A percentile compares a stretch with the other conserved stretches of the same genome.
These are phyloP conservation scores for Umbelopsis ramanniana DNA, from an alignment of 192 early-diverging fungal species.

Conservation along the genomic window DNA sequence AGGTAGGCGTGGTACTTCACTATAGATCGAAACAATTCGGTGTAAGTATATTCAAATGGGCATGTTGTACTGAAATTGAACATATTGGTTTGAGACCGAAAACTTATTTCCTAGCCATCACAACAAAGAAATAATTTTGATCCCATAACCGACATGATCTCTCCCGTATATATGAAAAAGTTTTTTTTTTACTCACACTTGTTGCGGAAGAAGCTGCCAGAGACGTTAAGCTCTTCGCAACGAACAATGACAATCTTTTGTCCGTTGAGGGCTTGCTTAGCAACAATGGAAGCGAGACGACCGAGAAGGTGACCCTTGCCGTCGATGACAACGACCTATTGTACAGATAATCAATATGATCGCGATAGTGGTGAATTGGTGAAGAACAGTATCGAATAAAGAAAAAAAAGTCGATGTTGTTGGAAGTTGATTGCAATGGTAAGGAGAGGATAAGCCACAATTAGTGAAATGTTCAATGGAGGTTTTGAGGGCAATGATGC, in stretches of 20 bases:
- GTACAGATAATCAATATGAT: not conserved
- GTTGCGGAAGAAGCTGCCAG: constrained; percentile 99
- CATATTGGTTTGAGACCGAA: no score
- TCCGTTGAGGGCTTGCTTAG: constrained; percentile 98
- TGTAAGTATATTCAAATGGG: not conserved
- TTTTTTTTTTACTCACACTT: constrained; percentile 75
- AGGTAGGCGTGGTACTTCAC: constrained; percentile 96
- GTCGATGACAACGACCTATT: constrained; percentile 97
- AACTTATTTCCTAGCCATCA: not conserved
- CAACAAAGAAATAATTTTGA: not conserved
- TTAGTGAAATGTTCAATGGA: constrained; percentile 8
- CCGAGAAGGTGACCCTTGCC: constrained; percentile 98
- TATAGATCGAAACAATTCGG: constrained; percentile 35
- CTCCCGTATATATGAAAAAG: not conserved
- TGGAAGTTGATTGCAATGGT: constrained; percentile 4
- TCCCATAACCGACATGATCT: not conserved
- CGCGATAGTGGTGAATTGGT: not conserved
- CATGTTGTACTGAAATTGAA: no score
- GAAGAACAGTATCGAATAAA: not conserved
- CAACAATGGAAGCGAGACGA: constrained; percentile 95
- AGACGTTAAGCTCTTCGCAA: constrained; percentile 98
- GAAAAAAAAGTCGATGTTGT: not conserved
- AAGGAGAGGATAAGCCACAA: constrained; percentile 5
- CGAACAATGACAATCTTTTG: constrained; percentile 98
- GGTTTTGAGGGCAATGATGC: not conserved